Evolutionary conservation across 2,329 filamentous ascomycete species (phyloP).

Genomic region (Pseudogymnoascus sp.): DNA sequence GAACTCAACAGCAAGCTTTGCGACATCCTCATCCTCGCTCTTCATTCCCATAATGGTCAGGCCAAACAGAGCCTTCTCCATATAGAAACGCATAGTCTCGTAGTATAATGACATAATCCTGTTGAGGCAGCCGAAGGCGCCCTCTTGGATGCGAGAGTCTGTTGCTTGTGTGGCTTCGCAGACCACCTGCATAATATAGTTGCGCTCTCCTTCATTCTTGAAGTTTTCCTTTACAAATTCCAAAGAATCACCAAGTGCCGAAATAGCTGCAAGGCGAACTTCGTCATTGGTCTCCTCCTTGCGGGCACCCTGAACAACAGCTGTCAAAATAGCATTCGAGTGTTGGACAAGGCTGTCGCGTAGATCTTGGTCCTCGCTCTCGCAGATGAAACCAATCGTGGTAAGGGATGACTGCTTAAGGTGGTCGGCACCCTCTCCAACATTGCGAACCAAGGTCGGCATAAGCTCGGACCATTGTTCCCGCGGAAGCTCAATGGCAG

Average conservation of each 20-base stretch:
- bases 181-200: slow-evolving; percentile 99
- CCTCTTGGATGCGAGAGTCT: slow-evolving; percentile 86
- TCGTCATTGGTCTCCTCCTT: slow-evolving; percentile 92
- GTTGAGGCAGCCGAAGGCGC: slow-evolving; percentile 94
- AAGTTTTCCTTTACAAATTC: slow-evolving; percentile 98
- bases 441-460: slow-evolving; percentile 80
- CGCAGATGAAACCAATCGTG: slow-evolving; percentile 97
- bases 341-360: slow-evolving; percentile 73
- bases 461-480: slow-evolving; percentile 92
- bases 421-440: slow-evolving; percentile 76
- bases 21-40: slow-evolving; percentile 92
- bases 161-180: slow-evolving; percentile 96
- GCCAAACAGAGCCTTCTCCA: slow-evolving; percentile 98
- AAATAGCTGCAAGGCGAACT: slow-evolving; percentile 86
- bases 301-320: slow-evolving; percentile 91
- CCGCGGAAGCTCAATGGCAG: slow-evolving; percentile 86
- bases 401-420: slow-evolving; percentile 92
- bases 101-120: slow-evolving; percentile 98
- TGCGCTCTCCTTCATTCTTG: slow-evolving; percentile 96
- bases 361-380: slow-evolving; percentile 83
- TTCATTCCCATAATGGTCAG: slow-evolving; percentile 98
- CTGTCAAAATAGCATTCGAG: slow-evolving; percentile 95
- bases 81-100: slow-evolving; percentile 99
- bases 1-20: slow-evolving; percentile 96
- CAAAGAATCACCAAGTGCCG: slow-evolving; percentile 87